These are phyloP conservation scores for Dendrobium catenatum DNA, from an alignment of 106 monocot species.

Conservation along the genomic window DNA sequence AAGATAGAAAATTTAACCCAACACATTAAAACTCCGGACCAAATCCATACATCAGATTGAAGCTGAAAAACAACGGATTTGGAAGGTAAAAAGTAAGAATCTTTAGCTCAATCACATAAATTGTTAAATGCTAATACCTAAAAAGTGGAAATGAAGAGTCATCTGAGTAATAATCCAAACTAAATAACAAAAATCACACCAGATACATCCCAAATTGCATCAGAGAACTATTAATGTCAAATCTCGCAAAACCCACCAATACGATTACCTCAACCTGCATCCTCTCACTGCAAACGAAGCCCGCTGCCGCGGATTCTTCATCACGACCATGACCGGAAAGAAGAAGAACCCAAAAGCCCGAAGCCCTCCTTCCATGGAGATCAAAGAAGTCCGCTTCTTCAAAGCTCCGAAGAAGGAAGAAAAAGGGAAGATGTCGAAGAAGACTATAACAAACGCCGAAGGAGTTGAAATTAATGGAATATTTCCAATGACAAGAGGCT, in stretches of 20 bases:
- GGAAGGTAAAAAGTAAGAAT: background rate
- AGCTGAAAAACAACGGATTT: background rate
- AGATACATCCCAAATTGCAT: background rate
- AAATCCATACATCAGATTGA: background rate
- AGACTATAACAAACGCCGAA: background rate
- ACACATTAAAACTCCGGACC: background rate
- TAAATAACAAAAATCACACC: background rate
- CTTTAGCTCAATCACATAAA: background rate
- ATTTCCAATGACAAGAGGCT: background rate
- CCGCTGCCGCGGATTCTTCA: background rate
- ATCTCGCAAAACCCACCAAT: background rate
- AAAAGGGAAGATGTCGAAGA: background rate
- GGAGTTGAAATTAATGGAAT: background rate
- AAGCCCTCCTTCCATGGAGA: slow-evolving; percentile 4
- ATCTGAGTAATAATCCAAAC: background rate
- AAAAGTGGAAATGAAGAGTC: background rate
- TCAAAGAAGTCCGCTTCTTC: background rate
- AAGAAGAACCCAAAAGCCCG: background rate
- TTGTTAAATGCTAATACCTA: background rate
- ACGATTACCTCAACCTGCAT: background rate
- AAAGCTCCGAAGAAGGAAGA: background rate
- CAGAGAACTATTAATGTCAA: background rate
- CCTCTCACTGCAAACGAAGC: background rate
- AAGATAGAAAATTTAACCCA: background rate
- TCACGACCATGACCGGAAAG: background rate